A percentile compares a stretch with the other conserved stretches of the same genome.
These are phyloP conservation scores for Nematodospora anomalae DNA, from an alignment of 1,139 yeast species.

Conservation along the genomic window DNA sequence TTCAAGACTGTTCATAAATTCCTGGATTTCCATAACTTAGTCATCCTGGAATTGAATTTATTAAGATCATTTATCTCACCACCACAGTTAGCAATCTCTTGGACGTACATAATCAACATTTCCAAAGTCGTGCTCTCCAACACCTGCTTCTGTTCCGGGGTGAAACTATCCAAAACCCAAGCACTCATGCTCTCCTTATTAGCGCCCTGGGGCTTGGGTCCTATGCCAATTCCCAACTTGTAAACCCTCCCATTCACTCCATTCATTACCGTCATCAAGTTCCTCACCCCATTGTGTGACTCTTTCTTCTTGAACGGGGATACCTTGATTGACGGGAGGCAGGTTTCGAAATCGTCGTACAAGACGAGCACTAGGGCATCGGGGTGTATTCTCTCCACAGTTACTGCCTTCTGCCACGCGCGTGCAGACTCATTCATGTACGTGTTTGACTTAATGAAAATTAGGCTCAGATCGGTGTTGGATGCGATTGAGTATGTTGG, in stretches of 20 bases:
- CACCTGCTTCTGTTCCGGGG: conserved; percentile 19
- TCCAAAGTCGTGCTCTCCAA: conserved; percentile 20
- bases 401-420: conserved; percentile 28
- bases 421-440: conserved; percentile 45
- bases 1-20: background rate
- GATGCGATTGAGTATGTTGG: conserved; percentile 27
- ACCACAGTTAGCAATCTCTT: conserved; percentile 18
- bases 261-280: conserved; percentile 18
- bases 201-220: conserved; percentile 43
- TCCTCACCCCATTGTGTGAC: conserved; percentile 43
- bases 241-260: conserved; percentile 16
- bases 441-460: conserved; percentile 36
- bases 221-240: conserved; percentile 45
- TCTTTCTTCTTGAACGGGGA: conserved; percentile 34
- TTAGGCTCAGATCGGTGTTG: conserved; percentile 20
- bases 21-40: conserved; percentile 12
- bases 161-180: conserved; percentile 41
- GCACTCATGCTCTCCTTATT: conserved; percentile 35
- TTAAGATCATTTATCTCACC: conserved; percentile 21
- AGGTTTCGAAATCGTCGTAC: conserved; percentile 43
- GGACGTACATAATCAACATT: conserved; percentile 20
- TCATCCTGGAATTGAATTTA: conserved; percentile 21
- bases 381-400: conserved; percentile 13
- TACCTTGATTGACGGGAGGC: conserved; percentile 31
- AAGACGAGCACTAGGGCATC: conserved; percentile 25